Base-by-base conservation (phyloP, 2,329 filamentous ascomycete genomes). In the Rutstroemia sp. region DNA sequence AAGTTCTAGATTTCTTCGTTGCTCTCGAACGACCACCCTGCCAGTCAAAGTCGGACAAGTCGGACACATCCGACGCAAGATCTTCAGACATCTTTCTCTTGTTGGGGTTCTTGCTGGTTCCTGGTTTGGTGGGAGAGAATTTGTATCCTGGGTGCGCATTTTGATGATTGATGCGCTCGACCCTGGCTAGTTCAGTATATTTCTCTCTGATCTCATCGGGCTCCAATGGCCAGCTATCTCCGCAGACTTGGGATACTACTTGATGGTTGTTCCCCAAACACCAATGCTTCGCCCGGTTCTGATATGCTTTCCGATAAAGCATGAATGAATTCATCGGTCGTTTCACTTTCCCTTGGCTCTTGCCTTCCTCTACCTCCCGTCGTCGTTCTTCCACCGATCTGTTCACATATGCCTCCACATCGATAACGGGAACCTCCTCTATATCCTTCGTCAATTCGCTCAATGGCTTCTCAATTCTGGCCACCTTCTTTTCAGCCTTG, bases 311-410 rank as follows among this genome's bases (percentile, higher is more conserved):
- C 44, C 94, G 87, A 71, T 99, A 99, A 51, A 99, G 77, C 87
- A 99, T 96, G 75, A 97, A 99, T 0, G 89, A 92, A 71, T 99
- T 99, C 87, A 96, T 95, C 2, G 94, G 92, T 30, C 94, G 81
- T 66, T 92, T 90, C 63, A 97, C 81, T 69, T 92, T 91, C 25
- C 88, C 88, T 2, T 76, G 76, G 38, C 83, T 75, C 65, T 85
- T 89, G 57, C 83, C 80, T 64, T 82, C 80, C 45, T 83, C 79
- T 9, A 87, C 83, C 70, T 96, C 91, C 54, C 76, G 73, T 49
- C 76, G 77, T 56, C 92, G 82, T 6, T 78, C 78, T 56, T 89
- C 84, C 2, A 76, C 73, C 9, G 87, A 76, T 51, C 92, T 81
- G 65, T 86, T 83, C 38, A 95, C 91, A 76, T 88, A 95, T 25